Percentiles rank a stretch among this genome's conserved stretches.
Conservation (phyloP, 331 rosid genomes). For the Stylosanthes scabra region DNA sequence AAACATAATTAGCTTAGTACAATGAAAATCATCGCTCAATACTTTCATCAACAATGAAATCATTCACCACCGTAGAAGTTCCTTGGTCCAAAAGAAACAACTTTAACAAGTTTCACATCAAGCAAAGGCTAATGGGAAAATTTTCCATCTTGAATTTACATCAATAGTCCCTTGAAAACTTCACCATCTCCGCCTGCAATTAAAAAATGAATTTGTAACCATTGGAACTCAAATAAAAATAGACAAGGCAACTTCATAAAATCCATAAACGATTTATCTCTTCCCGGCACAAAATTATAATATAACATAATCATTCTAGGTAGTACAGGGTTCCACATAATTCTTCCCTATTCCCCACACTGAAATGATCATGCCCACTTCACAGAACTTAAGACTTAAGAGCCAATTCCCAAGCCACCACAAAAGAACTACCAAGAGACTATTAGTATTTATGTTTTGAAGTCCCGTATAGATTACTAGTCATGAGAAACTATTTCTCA, state of each 20-base stretch:
- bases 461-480: background rate
- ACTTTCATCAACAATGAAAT: slow-evolving; percentile 12
- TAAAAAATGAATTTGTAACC: slow-evolving; percentile 37
- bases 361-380: background rate
- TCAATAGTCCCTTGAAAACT: slow-evolving; percentile 69
- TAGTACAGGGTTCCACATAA: background rate
- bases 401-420: background rate
- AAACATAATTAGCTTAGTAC: background rate
- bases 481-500: background rate
- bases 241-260: background rate
- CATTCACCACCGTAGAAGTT: slow-evolving; percentile 16
- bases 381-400: background rate
- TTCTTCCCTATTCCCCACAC: background rate
- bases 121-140: background rate
- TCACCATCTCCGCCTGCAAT: slow-evolving; percentile 72
- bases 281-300: slow-evolving; percentile 1
- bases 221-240: slow-evolving; percentile 6
- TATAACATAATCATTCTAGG: slow-evolving; percentile 19
- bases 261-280: slow-evolving; percentile 9
- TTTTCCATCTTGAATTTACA: slow-evolving; percentile 32
- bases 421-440: slow-evolving; percentile 5
- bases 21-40: slow-evolving; percentile 5
- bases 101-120: slow-evolving; percentile 30
- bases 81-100: slow-evolving; percentile 29
- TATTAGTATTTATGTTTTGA: background rate